A percentile compares a stretch with the other conserved stretches of the same genome.
phyloP scores from a whole-genome alignment of 495 filamentous ascomycete genomes.

The Daldinia grandis region DNA sequence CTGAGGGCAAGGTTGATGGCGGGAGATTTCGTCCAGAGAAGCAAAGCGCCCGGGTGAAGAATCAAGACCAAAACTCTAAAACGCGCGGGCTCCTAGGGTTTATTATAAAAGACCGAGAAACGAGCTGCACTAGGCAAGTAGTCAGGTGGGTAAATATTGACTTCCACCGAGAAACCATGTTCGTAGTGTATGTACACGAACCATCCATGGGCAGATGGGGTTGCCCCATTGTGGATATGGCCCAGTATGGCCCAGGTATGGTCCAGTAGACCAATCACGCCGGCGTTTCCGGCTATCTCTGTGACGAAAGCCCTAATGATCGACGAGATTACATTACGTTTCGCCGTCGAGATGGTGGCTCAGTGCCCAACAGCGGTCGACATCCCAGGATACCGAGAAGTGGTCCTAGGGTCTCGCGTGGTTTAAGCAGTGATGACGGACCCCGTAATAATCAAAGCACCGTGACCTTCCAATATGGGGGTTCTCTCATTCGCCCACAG shows the following conservation, averaged over 20 bases:
- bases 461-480: conserved; percentile 16
- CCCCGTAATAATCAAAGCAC: conserved; percentile 18
- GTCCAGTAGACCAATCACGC: conserved; percentile 27
- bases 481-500: conserved; percentile 16
- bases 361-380: conserved; percentile 26
- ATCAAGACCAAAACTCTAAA: conserved; percentile 20
- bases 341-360: conserved; percentile 29
- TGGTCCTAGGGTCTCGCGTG: conserved; percentile 23
- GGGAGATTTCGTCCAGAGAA: conserved; percentile 21
- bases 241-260: not conserved
- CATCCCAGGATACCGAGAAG: conserved; percentile 32
- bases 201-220: conserved; percentile 25
- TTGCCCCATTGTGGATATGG: conserved; percentile 23
- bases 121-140: conserved; percentile 21
- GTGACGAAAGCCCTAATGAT: conserved; percentile 38
- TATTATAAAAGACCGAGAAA: conserved; percentile 13
- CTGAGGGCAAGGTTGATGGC: conserved; percentile 17
- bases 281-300: conserved; percentile 28
- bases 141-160: conserved; percentile 32
- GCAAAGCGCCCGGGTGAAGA: conserved; percentile 17
- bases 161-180: conserved; percentile 37
- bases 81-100: conserved; percentile 16
- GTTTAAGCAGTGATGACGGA: conserved; percentile 15
- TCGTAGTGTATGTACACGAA: conserved; percentile 24
- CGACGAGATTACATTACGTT: conserved; percentile 40